A percentile compares a stretch with the other conserved stretches of the same genome.
These are phyloP conservation scores for Phylloporus gajari DNA, from an alignment of 1,284 basidiomycete species.

Conservation along the genomic window DNA sequence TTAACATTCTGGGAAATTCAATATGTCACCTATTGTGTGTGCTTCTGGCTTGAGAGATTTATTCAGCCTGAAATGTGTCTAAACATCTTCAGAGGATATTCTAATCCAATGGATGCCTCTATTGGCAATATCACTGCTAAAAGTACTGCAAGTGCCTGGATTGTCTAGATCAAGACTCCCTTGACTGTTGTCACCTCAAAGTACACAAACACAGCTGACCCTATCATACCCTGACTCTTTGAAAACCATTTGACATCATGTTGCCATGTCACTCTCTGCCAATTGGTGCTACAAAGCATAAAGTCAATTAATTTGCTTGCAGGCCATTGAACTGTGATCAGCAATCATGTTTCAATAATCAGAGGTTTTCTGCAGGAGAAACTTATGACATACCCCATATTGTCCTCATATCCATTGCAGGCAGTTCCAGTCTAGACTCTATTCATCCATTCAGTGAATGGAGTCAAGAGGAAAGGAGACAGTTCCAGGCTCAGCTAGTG, in stretches of 20 bases:
- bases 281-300: slow-evolving; percentile 21
- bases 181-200: slow-evolving; percentile 22
- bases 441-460: slow-evolving; percentile 38
- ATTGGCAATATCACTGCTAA: slow-evolving; percentile 27
- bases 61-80: neutral
- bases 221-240: too few species aligned
- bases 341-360: neutral
- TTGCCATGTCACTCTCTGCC: slow-evolving; percentile 15
- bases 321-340: slow-evolving; percentile 12
- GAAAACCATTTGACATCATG: neutral
- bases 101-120: slow-evolving; percentile 23
- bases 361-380: neutral
- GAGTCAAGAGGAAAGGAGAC: slow-evolving; percentile 31
- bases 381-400: slow-evolving; percentile 8
- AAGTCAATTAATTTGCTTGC: slow-evolving; percentile 31
- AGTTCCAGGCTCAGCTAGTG: slow-evolving; percentile 20
- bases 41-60: neutral
- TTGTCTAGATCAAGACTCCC: slow-evolving; percentile 28
- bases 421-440: slow-evolving; percentile 25
- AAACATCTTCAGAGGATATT: neutral
- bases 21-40: too few species aligned
- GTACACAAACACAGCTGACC: slow-evolving; percentile 16
- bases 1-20: too few species aligned
- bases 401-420: slow-evolving; percentile 16
- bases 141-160: slow-evolving; percentile 26